phyloP scores from a whole-genome alignment of 2,329 filamentous ascomycete species.

The Onygenales sp. region DNA sequence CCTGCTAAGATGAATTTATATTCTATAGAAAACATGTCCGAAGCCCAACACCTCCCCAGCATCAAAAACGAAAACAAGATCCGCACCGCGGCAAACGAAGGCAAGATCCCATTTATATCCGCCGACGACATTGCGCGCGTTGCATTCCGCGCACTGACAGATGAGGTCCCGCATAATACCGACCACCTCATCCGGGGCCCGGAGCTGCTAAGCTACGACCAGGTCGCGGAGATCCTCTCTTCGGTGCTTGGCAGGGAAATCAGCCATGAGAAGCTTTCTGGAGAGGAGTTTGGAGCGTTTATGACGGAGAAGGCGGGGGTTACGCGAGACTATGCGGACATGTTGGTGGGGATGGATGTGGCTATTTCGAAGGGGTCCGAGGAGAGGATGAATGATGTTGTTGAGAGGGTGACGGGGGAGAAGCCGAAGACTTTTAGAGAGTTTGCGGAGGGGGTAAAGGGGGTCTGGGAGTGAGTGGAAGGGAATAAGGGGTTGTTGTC shows the following conservation, averaged over 20 bases:
- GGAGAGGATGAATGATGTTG: conserved; percentile 25
- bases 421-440: conserved; percentile 21
- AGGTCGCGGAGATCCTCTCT: conserved; percentile 27
- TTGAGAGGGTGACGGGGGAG: conserved; percentile 25
- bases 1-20: not conserved
- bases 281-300: conserved; percentile 10
- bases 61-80: conserved; percentile 34
- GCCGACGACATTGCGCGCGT: conserved; percentile 11
- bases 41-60: conserved; percentile 19
- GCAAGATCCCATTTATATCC: conserved; percentile 11
- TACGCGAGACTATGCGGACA: conserved; percentile 22
- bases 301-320: conserved; percentile 16
- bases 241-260: conserved; percentile 24
- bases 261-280: conserved; percentile 25
- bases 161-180: conserved; percentile 9
- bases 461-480: conserved; percentile 13
- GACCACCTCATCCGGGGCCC: conserved; percentile 27
- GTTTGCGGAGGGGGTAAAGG: conserved; percentile 7
- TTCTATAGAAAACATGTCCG: conserved; percentile 36
- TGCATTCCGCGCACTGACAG: conserved; percentile 9
- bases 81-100: conserved; percentile 35
- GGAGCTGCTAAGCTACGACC: conserved; percentile 27
- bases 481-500: not conserved
- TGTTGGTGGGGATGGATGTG: conserved; percentile 21
- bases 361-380: conserved; percentile 27